Evolutionary conservation across 2,329 filamentous ascomycete genomes (phyloP).

Genomic region (Aspergillus sp.): DNA sequence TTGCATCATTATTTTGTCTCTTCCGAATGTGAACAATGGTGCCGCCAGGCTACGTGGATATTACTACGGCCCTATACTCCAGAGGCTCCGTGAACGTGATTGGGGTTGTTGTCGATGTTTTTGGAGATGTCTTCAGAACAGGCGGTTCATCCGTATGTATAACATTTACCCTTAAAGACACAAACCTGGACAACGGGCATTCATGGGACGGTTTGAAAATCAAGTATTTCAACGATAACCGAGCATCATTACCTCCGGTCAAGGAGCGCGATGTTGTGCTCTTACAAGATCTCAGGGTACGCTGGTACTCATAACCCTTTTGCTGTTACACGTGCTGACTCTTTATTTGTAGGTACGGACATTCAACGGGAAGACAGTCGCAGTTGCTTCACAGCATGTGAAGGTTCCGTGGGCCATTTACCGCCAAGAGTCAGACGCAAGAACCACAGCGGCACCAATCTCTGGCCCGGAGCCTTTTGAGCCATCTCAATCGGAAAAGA

Average conservation of each 20-base stretch:
- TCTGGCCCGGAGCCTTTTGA: constrained; percentile 23
- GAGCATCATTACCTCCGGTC: constrained; percentile 39
- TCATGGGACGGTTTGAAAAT: constrained; percentile 43
- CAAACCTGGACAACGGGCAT: constrained; percentile 38
- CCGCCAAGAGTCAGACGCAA: constrained; percentile 18
- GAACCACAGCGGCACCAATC: constrained; percentile 13
- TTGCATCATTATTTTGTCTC: not conserved
- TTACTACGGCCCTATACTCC: constrained; percentile 41
- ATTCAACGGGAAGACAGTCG: constrained; percentile 16
- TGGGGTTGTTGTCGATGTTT: constrained; percentile 63
- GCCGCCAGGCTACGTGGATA: constrained; percentile 32
- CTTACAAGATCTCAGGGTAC: constrained; percentile 52
- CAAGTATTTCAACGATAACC: constrained; percentile 53
- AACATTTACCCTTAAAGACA: constrained; percentile 55
- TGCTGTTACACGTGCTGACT: constrained; percentile 7
- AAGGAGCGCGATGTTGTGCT: constrained; percentile 58
- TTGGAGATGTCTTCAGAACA: constrained; percentile 45
- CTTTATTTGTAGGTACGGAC: constrained; percentile 11
- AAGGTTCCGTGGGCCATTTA: constrained; percentile 31
- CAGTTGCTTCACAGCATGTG: constrained; percentile 21
- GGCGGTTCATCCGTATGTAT: constrained; percentile 54
- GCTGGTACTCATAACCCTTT: constrained; percentile 5
- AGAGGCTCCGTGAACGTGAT: constrained; percentile 50
- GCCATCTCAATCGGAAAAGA: constrained; percentile 22
- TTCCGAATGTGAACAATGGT: not conserved